These are phyloP conservation scores for Adenanthera pavonina DNA, from an alignment of 306 rosid species.

Conservation along the genomic window DNA sequence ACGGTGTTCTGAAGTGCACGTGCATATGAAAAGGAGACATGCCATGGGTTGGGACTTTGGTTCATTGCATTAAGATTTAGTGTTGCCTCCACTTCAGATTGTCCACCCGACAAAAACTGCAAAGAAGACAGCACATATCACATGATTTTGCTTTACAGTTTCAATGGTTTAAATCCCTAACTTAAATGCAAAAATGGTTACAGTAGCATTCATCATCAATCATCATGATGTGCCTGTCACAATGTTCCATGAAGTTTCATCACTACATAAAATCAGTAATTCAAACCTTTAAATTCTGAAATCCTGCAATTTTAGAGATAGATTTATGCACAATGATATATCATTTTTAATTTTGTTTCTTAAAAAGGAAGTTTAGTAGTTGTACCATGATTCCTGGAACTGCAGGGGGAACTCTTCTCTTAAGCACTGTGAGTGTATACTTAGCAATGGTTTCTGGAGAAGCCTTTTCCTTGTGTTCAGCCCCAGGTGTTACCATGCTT, in stretches of 20 bases:
- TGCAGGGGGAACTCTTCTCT: conserved; percentile 94
- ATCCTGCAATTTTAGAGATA: background rate
- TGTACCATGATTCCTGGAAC: conserved; percentile 99
- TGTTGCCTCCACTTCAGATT: conserved; percentile 93
- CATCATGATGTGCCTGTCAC: conserved; percentile 17
- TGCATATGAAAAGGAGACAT: conserved; percentile 95
- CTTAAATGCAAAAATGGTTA: background rate
- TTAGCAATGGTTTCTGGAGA: conserved; percentile 88
- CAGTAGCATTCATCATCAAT: conserved; percentile 10
- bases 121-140: conserved; percentile 31
- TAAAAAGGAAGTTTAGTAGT: conserved; percentile 19
- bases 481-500: conserved; percentile 99
- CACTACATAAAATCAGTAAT: background rate
- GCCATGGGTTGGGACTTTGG: conserved; percentile 99
- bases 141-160: conserved; percentile 11
- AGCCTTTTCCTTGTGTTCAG: conserved; percentile 92
- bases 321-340: conserved; percentile 1
- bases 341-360: background rate
- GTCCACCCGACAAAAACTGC: conserved; percentile 98
- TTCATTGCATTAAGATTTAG: conserved; percentile 95
- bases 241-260: background rate
- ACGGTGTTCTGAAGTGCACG: conserved; percentile 94
- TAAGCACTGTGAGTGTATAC: conserved; percentile 78
- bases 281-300: background rate
- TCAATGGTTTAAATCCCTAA: conserved; percentile 12